These are phyloP conservation scores for Monosporascus sp. DNA, from an alignment of 2,329 filamentous ascomycete genomes.

Conservation along the genomic window DNA sequence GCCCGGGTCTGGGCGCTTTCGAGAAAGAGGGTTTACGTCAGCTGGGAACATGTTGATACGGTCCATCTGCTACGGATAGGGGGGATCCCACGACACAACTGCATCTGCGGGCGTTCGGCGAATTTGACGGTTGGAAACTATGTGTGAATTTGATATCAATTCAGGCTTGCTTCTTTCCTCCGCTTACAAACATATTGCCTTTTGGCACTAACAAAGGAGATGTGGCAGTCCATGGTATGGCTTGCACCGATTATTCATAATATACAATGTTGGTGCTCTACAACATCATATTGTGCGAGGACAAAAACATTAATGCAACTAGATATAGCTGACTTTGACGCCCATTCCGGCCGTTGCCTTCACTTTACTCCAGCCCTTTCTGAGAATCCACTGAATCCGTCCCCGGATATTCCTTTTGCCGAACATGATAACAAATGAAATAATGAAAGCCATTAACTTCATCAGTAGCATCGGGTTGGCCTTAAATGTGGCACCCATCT, in stretches of 20 bases:
- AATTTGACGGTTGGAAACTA: not conserved
- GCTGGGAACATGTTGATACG: not conserved
- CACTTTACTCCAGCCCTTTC: conserved; percentile 73
- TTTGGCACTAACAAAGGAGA: not conserved
- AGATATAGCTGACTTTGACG: conserved; percentile 96
- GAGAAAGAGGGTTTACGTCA: not conserved
- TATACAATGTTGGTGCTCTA: conserved; percentile 15
- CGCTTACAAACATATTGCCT: not conserved
- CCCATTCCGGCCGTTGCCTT: conserved; percentile 88
- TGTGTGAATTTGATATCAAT: no score
- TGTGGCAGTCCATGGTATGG: not conserved
- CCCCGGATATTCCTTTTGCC: conserved; percentile 71
- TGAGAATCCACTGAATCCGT: conserved; percentile 63
- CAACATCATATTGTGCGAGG: conserved; percentile 4
- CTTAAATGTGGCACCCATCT: conserved; percentile 44
- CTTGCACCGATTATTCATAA: conserved; percentile 13
- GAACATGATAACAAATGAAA: conserved; percentile 72
- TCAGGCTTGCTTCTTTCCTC: not conserved
- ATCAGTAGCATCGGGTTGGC: conserved; percentile 53
- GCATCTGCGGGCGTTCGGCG: not conserved
- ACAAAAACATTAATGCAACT: conserved; percentile 20
- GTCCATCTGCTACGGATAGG: not conserved
- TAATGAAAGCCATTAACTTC: conserved; percentile 69
- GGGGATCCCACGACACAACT: not conserved
- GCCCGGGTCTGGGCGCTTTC: conserved; percentile 43